Evolutionary conservation across 352 stramenopile genomes (phyloP).

Genomic region (Globisporangium cederbergense): DNA sequence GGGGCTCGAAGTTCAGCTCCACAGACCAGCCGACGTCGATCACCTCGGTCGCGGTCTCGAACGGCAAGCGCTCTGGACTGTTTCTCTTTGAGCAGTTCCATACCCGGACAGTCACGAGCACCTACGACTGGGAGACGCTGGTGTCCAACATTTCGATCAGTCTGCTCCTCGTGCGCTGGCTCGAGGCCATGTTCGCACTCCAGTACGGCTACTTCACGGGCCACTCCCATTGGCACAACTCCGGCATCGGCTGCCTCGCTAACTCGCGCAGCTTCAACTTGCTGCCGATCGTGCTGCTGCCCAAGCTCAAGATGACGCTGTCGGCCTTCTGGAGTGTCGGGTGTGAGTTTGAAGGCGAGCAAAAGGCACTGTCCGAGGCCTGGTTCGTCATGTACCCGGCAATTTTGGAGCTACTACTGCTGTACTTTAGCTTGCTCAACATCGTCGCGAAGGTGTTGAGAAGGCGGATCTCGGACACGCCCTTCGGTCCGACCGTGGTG

Average conservation of each 20-base stretch:
- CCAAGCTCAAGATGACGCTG: slow-evolving; percentile 35
- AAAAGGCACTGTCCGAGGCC: slow-evolving; percentile 33
- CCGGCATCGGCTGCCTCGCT: slow-evolving; percentile 35
- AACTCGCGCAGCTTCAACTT: slow-evolving; percentile 38
- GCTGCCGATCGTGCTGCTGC: slow-evolving; percentile 38
- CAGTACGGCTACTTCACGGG: slow-evolving; percentile 24
- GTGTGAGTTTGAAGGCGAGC: slow-evolving; percentile 41
- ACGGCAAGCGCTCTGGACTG: slow-evolving; percentile 30
- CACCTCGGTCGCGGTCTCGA: slow-evolving; percentile 28
- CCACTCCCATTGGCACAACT: slow-evolving; percentile 23
- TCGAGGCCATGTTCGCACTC: slow-evolving; percentile 37
- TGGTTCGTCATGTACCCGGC: slow-evolving; percentile 50
- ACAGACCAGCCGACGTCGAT: slow-evolving; percentile 2
- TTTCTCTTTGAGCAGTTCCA: slow-evolving; percentile 27
- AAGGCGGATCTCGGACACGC: slow-evolving; percentile 28
- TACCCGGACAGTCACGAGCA: slow-evolving; percentile 16
- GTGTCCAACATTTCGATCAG: slow-evolving; percentile 41
- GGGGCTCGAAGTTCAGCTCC: slow-evolving; percentile 28
- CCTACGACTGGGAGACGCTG: slow-evolving; percentile 43
- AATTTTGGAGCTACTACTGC: slow-evolving; percentile 32
- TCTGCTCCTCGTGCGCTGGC: slow-evolving; percentile 34
- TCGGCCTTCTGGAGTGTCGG: slow-evolving; percentile 40
- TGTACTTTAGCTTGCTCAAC: slow-evolving; percentile 49
- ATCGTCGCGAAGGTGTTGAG: slow-evolving; percentile 33
- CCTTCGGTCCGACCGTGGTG: slow-evolving; percentile 37